Base-by-base conservation (phyloP, 2,329 filamentous ascomycete species). In the Verticillium isaacii region DNA sequence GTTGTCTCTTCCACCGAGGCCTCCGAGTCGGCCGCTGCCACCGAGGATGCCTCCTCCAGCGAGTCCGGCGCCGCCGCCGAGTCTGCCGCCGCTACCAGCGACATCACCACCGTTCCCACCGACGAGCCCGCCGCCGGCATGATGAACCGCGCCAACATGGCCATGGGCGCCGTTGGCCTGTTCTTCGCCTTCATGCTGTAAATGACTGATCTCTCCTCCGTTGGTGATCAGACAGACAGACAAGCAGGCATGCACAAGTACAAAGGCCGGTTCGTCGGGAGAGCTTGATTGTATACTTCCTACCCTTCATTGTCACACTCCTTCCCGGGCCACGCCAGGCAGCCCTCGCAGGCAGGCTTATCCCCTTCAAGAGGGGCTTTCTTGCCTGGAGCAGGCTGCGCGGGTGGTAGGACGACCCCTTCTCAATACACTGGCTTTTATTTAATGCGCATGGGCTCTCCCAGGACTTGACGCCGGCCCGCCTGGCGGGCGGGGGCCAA, bases 111-210 rank as follows among this genome's bases (percentile, higher is more conserved):
- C 12, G 34, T 32, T 19, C 36, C 56, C 19, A 63, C 23, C 59
- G 64, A 63, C 34, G 32, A 56, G 56, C 29, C 59, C 37, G 62
- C 52, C 56, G 60, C 63, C 58, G 63, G 64, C 55, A 62, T 65
- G 58, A 56, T 61, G 58, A 63, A 58, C 63, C 61, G 63, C 60
- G 63, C 64, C 61, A 66, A 65, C 64, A 56, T 66, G 14, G 64
- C 61, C 55, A 60, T 66, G 36, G 64, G 64, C 25, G 61, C 61
- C 56, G 61, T 57, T 37, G 64, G 64, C 9, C 64, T 66, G 32
- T 59, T 66, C 63, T 63, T 65, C 61, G 60, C 64, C 56, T 65
- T 62, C 61, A 52, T 66, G 59, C 58, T 66, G 56, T 65, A 65
- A 66, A 34, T n/a, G 37, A 25, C 36, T 29, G 54, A 17, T 34